Conservation (phyloP, 1,284 basidiomycete genomes). For the Spongispora temasekensis region DNA sequence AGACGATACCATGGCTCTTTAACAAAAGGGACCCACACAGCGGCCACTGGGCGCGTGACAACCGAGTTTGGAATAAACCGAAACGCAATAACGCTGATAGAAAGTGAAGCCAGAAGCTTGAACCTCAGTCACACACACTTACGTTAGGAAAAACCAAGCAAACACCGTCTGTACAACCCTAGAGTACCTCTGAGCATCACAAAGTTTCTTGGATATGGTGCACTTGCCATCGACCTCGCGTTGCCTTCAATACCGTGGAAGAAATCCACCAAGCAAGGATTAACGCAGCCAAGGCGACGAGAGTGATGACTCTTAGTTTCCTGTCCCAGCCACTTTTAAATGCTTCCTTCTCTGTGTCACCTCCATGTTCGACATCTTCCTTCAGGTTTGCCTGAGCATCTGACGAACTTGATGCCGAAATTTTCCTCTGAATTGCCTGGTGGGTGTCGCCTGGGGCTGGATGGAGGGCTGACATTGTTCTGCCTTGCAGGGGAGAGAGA, state of each 20-base stretch:
- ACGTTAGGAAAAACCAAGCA: conserved; percentile 79
- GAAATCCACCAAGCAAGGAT: conserved; percentile 85
- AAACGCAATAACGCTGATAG: conserved; percentile 71
- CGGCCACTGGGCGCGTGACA: conserved; percentile 63
- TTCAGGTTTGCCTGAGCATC: conserved; percentile 21
- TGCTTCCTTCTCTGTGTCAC: conserved; percentile 23
- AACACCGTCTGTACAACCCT: conserved; percentile 78
- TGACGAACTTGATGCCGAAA: conserved; percentile 14
- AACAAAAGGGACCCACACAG: conserved; percentile 65
- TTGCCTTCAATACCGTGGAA: conserved; percentile 62
- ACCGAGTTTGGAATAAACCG: conserved; percentile 73
- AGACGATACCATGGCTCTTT: conserved; percentile 70
- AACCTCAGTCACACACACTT: conserved; percentile 25
- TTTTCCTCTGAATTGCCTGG: conserved; percentile 22
- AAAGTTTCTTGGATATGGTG: conserved; percentile 3
- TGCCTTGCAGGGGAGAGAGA: conserved; percentile 2
- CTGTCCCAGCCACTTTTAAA: conserved; percentile 20
- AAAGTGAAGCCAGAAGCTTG: neutral
- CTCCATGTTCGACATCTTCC: conserved; percentile 21
- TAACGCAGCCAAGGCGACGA: conserved; percentile 53
- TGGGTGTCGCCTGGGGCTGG: conserved; percentile 1
- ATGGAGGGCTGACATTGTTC: conserved; percentile 20
- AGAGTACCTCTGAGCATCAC: conserved; percentile 14
- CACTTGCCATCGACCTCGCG: conserved; percentile 69
- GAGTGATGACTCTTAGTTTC: conserved; percentile 43